Evolutionary conservation across 164 flowering plant species (phyloP).

Genomic region (Magnolia kwangsiensis): DNA sequence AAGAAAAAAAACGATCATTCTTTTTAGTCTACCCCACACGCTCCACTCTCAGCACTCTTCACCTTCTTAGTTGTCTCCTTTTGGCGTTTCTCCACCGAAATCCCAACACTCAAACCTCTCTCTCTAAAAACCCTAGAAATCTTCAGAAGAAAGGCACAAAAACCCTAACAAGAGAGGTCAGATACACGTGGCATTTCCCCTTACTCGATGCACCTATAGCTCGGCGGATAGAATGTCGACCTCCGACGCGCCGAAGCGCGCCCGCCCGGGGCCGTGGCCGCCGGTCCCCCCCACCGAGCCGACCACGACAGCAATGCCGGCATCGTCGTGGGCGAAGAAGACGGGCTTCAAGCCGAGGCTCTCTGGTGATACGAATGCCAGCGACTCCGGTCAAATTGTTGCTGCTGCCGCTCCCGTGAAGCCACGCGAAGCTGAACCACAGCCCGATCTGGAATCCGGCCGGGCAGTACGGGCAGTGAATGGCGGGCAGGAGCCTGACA

Average conservation of each 20-base stretch:
- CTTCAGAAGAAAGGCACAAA: neutral
- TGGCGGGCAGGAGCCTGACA: conserved; percentile 36
- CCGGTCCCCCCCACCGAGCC: conserved; percentile 16
- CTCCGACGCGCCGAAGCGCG: conserved; percentile 60
- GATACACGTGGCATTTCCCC: conserved; percentile 11
- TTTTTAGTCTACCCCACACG: neutral
- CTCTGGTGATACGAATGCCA: conserved; percentile 83
- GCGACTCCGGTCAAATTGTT: conserved; percentile 59
- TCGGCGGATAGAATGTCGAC: conserved; percentile 36
- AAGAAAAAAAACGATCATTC: neutral
- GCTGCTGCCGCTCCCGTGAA: conserved; percentile 28
- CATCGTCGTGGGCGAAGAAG: conserved; percentile 82
- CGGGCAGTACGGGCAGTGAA: conserved; percentile 33
- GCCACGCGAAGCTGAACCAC: conserved; percentile 12
- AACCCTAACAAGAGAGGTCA: conserved; percentile 9
- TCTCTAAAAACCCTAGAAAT: conserved; percentile 1
- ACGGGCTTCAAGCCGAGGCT: conserved; percentile 83
- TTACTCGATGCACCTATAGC: conserved; percentile 15
- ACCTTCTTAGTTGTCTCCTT: neutral
- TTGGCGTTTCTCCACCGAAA: conserved; percentile 4
- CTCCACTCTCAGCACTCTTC: neutral
- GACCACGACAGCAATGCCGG: conserved; percentile 27
- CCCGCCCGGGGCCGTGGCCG: conserved; percentile 77
- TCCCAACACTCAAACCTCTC: conserved; percentile 1
- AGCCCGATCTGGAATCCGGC: conserved; percentile 72